These are phyloP conservation scores for Botrytis sinoallii DNA, from an alignment of 2,329 filamentous ascomycete species.

Conservation along the genomic window DNA sequence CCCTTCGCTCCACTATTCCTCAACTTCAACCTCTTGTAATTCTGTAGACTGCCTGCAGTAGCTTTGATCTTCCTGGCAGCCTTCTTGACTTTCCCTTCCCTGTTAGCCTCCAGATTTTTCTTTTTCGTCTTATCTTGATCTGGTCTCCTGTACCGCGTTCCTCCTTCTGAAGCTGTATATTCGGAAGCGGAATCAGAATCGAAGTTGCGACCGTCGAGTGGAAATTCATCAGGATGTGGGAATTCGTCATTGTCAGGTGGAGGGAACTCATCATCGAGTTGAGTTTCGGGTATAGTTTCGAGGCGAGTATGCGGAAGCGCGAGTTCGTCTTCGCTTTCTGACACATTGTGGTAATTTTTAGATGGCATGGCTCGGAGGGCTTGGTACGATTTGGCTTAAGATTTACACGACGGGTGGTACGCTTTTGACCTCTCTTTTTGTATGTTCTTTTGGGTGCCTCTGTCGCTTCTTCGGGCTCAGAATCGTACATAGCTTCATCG, in stretches of 20 bases:
- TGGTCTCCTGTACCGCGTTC: constrained; percentile 37
- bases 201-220: constrained; percentile 34
- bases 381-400: constrained; percentile 55
- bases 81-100: constrained; percentile 48
- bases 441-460: constrained; percentile 49
- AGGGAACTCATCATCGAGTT: constrained; percentile 23
- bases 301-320: constrained; percentile 28
- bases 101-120: constrained; percentile 29
- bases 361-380: constrained; percentile 42
- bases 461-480: constrained; percentile 45
- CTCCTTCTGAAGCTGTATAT: constrained; percentile 39
- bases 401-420: constrained; percentile 67
- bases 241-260: neutral
- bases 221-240: constrained; percentile 18
- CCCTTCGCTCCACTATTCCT: constrained; percentile 61
- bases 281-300: constrained; percentile 30
- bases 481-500: constrained; percentile 58
- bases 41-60: constrained; percentile 53
- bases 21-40: constrained; percentile 65
- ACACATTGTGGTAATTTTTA: constrained; percentile 35
- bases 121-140: constrained; percentile 31
- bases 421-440: constrained; percentile 83
- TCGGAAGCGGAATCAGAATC: constrained; percentile 35
- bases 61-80: constrained; percentile 60
- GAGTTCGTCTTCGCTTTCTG: constrained; percentile 40